Base-by-base conservation (phyloP, 140 eudicot genomes). In the Flaveria floridana region DNA sequence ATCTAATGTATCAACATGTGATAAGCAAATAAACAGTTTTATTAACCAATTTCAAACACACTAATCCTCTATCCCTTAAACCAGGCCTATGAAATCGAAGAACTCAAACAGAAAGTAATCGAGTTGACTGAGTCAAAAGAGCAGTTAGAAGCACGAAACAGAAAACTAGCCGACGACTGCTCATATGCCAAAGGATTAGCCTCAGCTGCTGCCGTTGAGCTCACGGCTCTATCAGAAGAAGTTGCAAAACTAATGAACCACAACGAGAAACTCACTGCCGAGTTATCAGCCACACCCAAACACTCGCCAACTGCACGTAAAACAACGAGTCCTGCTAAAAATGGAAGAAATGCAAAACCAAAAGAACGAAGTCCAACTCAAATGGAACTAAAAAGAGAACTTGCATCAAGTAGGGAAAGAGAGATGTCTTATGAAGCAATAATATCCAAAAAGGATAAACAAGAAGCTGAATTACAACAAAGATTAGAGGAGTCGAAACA, bases 151-250 rank as follows among this genome's bases (percentile, higher is more conserved):
- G 77, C 78, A 14, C 91, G 89, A 41, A 94, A 90, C 85, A 82
- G 80, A 78, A 91, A 90, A 71, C 95, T 94, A 30, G 99, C 97
- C 41, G 94, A 94, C 15, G 99, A 88, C 28, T 88, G 99, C 68
- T 82, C 91, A 71, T 94, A 94, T 51, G 99, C 99, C 34, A 94
- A 94, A 85, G 99, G 97, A 53, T 76, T 94, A 70, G 99, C 99
- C 46, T 94, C 99, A 12, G 99, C 99, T 6, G 99, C 99, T n/a
- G 99, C 99, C 10, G 99, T 90, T 5, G 99, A 90, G 78, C 80
- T 94, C 41, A 94, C 88, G 67, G 94, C 96, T 44, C 83, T 94
- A 34, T 86, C 99, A 0, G 99, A 94, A 66, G 99, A 94, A 80
- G 89, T 94, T 64, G 79, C 99, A 39, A 94, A 94, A 79, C 90